Base-by-base conservation (phyloP, 768 basidiomycete genomes). In the Lactarius trivialis region DNA sequence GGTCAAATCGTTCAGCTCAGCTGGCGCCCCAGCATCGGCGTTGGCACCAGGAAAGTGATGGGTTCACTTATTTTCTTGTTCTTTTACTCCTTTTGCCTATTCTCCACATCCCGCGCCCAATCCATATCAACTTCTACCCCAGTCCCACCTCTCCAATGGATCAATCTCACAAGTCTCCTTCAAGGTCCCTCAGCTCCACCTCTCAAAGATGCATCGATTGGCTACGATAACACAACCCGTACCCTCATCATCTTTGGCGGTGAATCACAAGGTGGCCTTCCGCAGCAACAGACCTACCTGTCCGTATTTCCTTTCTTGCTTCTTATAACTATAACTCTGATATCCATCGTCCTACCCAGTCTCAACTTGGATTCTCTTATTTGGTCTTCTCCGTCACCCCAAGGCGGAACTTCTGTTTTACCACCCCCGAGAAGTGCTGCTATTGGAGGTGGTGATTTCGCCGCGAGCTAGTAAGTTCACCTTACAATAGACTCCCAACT, bases 211-310 rank as follows among this genome's bases (percentile, higher is more conserved):
- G 82, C 88, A 7, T 79, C 85, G 36, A 84, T 92, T 66, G 90
- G 88, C 15, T 79, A 76, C 69, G 73, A 76, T 68, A 73, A 71
- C 66, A 61, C 43, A 37, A 81, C 81, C 67, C 81, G 83, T 55
- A 80, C 79, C 11, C 72, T 91, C 57, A 75, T 91, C 67, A 78
- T 91, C 56, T 91, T 90, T 69, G 89, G 89, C 55, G 89, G 89
- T 52, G 80, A 89, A 73, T 86, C 88, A 5, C 76, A 81, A 59
- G 81, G 80, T 63, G 85, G 86, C 12, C 77, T 87, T 32, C 76
- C 79, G 52, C 84, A 83, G 70, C 80, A 80, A 1, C 77, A 82
- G 65, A 91, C 89, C 1, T 88, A 82, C 70, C 76, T 90, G 89
- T 89, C 65, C 58, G 85, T 71, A 60, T 58, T 34, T 41, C 67